Percentiles rank a stretch among this genome's conserved stretches.
These are phyloP conservation scores for Reticulascus tulasneorum DNA, from an alignment of 2,329 filamentous ascomycete genomes.

Conservation along the genomic window DNA sequence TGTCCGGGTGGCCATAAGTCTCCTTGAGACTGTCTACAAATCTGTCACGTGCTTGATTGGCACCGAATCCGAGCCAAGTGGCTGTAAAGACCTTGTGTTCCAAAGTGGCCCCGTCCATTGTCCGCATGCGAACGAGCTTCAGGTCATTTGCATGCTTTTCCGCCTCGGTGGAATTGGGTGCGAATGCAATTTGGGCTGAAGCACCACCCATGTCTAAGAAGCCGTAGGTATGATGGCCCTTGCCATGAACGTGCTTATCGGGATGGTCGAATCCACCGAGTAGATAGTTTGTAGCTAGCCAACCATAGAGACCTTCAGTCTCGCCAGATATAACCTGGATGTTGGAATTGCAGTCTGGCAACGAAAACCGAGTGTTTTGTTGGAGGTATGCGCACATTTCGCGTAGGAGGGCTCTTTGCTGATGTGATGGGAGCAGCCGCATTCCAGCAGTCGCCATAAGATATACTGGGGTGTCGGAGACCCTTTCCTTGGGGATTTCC, in stretches of 20 bases:
- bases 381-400: conserved; percentile 81
- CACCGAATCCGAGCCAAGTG: conserved; percentile 96
- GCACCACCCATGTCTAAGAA: conserved; percentile 98
- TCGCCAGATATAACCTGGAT: conserved; percentile 94
- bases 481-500: conserved; percentile 70
- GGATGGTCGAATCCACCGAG: conserved; percentile 84
- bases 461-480: conserved; percentile 85
- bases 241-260: conserved; percentile 71
- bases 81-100: conserved; percentile 93
- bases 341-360: conserved; percentile 86
- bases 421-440: conserved; percentile 71
- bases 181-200: conserved; percentile 96
- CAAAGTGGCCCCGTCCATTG: conserved; percentile 67
- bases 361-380: conserved; percentile 70
- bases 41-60: conserved; percentile 81
- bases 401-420: conserved; percentile 69
- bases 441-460: conserved; percentile 95
- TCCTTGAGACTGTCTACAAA: conserved; percentile 77
- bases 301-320: conserved; percentile 93
- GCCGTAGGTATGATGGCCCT: conserved; percentile 89
- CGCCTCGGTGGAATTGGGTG: conserved; percentile 86
- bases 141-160: conserved; percentile 86
- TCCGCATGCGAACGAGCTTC: conserved; percentile 80
- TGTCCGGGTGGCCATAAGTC: conserved; percentile 53
- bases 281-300: conserved; percentile 95